Conservation (phyloP, 371 early-diverging fungal genomes). For the Mortierella sp. region DNA sequence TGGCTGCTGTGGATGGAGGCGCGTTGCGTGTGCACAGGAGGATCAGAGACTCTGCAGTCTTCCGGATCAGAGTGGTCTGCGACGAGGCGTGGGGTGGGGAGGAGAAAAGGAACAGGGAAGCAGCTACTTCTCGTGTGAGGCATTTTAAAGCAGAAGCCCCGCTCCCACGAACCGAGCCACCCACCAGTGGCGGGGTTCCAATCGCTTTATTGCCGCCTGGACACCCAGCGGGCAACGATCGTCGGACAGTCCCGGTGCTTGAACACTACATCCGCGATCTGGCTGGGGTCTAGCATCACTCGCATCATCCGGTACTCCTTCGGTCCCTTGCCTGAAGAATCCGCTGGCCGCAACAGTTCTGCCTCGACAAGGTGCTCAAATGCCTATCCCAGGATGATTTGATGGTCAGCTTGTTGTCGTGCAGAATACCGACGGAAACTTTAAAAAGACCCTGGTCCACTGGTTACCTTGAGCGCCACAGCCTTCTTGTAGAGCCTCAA, state of each 20-base stretch:
- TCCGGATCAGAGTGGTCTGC: too few species aligned
- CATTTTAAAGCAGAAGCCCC: too few species aligned
- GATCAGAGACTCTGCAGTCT: too few species aligned
- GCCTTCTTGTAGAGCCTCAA: constrained; percentile 80
- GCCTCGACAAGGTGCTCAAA: constrained; percentile 78
- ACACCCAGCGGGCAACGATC: constrained; percentile 65
- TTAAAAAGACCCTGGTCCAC: too few species aligned
- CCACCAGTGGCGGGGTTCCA: too few species aligned
- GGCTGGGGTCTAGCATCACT: constrained; percentile 75
- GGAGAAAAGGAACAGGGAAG: neutral
- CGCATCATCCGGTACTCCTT: constrained; percentile 89
- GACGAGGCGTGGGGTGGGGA: neutral
- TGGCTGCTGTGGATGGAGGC: too few species aligned
- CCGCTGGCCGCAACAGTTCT: constrained; percentile 75
- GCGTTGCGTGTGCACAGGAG: too few species aligned
- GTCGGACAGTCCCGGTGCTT: constrained; percentile 66
- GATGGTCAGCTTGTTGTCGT: too few species aligned
- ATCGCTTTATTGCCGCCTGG: constrained; percentile 10
- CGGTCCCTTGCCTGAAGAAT: constrained; percentile 72
- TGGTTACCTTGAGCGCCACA: constrained; percentile 83
- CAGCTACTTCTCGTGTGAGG: neutral
- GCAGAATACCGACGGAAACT: too few species aligned
- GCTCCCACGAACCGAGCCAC: too few species aligned
- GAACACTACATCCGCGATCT: constrained; percentile 72
- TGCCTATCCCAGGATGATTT: constrained; percentile 63